These are phyloP conservation scores for Ormosia semicastrata DNA, from an alignment of 306 rosid genomes.

Conservation along the genomic window DNA sequence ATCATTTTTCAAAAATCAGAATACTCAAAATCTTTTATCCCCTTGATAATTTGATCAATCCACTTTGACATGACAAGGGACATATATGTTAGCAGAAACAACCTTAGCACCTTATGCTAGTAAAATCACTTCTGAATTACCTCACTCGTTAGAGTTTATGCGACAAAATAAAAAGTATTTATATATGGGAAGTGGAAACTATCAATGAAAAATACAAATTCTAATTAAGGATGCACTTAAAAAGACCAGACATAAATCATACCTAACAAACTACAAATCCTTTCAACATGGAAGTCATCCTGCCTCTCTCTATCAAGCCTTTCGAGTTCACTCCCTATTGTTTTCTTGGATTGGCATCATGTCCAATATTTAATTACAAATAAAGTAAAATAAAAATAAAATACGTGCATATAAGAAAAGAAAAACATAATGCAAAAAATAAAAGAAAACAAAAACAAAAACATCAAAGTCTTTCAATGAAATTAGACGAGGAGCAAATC, in stretches of 20 bases:
- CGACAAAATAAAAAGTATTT: background rate
- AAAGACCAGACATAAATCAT: background rate
- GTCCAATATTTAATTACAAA: conserved; percentile 14
- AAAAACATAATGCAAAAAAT: background rate
- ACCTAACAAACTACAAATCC: conserved; percentile 96
- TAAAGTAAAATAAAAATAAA: background rate
- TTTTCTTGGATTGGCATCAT: conserved; percentile 60
- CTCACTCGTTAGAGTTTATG: background rate
- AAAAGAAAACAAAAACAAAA: background rate
- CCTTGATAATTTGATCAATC: too few species aligned
- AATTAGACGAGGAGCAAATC: conserved; percentile 1
- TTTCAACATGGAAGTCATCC: conserved; percentile 86
- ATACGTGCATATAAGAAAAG: background rate
- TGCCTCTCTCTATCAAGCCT: conserved; percentile 82
- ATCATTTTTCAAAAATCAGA: too few species aligned
- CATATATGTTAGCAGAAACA: background rate
- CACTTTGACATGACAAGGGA: background rate
- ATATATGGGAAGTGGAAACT: background rate
- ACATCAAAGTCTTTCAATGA: background rate
- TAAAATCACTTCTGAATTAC: background rate
- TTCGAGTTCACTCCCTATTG: conserved; percentile 87
- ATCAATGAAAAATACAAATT: background rate
- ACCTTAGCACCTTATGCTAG: background rate
- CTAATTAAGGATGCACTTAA: background rate
- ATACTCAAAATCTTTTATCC: too few species aligned